A percentile compares a stretch with the other conserved stretches of the same genome.
Conservation (phyloP, 441 rosid species). For the Erodium moschatum region DNA sequence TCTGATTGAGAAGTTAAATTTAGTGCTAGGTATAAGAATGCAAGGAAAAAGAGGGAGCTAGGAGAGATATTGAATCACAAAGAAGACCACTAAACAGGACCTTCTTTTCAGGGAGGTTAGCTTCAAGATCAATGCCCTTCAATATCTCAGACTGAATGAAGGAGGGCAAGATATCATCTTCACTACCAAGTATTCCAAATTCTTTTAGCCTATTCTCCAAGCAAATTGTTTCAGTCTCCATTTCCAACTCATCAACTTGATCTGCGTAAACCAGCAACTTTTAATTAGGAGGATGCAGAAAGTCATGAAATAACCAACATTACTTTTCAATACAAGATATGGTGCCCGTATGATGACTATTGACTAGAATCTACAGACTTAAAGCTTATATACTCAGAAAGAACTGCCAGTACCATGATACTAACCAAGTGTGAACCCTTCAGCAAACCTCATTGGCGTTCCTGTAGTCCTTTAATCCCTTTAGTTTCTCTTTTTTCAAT, state of each 20-base stretch:
- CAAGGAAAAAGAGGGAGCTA: neutral
- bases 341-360: neutral
- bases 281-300: slow-evolving; percentile 10
- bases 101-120: slow-evolving; percentile 60
- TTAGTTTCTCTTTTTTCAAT: neutral
- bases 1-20: slow-evolving; percentile 33
- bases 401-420: neutral
- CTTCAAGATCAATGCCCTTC: slow-evolving; percentile 50
- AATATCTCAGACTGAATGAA: slow-evolving; percentile 30
- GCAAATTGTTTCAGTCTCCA: slow-evolving; percentile 30
- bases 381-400: neutral
- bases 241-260: slow-evolving; percentile 26
- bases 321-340: neutral
- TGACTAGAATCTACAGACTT: neutral
- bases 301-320: neutral
- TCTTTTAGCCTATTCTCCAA: slow-evolving; percentile 67
- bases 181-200: slow-evolving; percentile 41
- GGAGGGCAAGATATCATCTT: slow-evolving; percentile 29
- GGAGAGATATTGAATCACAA: neutral
- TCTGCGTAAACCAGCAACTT: slow-evolving; percentile 27
- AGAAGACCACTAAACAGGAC: slow-evolving; percentile 25
- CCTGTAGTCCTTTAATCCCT: neutral
- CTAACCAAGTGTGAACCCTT: neutral
- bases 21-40: slow-evolving; percentile 5
- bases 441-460: neutral